phyloP scores from a whole-genome alignment of 2,329 filamentous ascomycete species.

The Fusarium domesticum region DNA sequence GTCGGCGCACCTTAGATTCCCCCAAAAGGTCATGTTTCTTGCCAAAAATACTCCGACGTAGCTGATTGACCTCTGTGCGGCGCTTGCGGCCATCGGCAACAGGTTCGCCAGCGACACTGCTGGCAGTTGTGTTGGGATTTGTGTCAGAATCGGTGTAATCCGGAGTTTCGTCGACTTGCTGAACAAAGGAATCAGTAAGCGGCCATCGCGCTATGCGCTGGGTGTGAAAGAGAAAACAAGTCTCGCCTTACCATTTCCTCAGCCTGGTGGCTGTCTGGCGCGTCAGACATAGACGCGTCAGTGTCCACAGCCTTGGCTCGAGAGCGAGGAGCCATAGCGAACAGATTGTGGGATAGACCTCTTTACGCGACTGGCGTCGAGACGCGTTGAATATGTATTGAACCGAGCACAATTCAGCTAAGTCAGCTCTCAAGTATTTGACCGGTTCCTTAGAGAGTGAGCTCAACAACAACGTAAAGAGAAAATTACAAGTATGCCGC shows the following conservation, averaged over 20 bases:
- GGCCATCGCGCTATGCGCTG: conserved; percentile 1
- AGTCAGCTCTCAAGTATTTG: background rate
- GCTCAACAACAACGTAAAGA: conserved; percentile 7
- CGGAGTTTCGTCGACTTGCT: conserved; percentile 64
- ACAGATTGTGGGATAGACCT: conserved; percentile 35
- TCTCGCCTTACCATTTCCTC: conserved; percentile 49
- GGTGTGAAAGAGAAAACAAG: background rate
- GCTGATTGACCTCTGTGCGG: conserved; percentile 80
- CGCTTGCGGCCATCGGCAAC: conserved; percentile 75
- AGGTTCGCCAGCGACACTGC: conserved; percentile 78
- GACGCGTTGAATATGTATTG: conserved; percentile 43
- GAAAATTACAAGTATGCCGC: conserved; percentile 7
- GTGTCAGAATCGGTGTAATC: conserved; percentile 66
- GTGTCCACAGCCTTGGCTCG: conserved; percentile 53
- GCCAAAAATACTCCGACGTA: conserved; percentile 88
- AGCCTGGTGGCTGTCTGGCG: conserved; percentile 44
- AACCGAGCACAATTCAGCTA: conserved; percentile 8
- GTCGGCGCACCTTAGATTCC: conserved; percentile 73
- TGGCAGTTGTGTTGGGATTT: conserved; percentile 69
- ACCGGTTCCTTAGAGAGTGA: conserved; percentile 1
- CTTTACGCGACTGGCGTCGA: conserved; percentile 51
- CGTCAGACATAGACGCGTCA: conserved; percentile 63
- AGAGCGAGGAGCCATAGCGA: conserved; percentile 54
- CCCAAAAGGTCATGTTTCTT: conserved; percentile 92
- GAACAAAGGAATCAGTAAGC: conserved; percentile 12